Base-by-base conservation (phyloP, 805 yeast genomes). In the Saccharomyces jurei region DNA sequence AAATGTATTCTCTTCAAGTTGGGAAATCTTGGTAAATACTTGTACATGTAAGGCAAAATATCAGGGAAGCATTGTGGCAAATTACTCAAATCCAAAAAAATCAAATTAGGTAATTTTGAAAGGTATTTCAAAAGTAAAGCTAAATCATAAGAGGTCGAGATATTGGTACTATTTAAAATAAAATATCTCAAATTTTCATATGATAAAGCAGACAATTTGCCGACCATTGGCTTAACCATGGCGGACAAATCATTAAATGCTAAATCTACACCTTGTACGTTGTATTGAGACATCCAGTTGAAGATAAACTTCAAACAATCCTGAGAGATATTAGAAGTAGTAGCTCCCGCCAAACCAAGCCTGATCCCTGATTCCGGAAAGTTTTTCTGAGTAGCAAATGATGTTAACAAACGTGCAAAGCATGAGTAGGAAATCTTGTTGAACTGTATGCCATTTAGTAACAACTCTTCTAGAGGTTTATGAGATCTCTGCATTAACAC, bases 401-500 rank as follows among this genome's bases (percentile, higher is more conserved):
- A 69, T 52, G 74, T 74, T 17, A 90, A 70, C 46, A 86, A 70
- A 52, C 76, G 73, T 50, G 79, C 78, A 63, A 90, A 86, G 1
- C 74, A 72, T 6, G 73, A 60, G 6, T 62, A 41, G 9, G 58
- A 76, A 21, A 81, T 62, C 53, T 82, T 81, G n/a, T 74, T 76
- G 55, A 82, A 76, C 77, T 71, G 87, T 73, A 74, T 90, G 78
- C 97, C 97, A 50, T 88, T 87, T 50, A 90, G 69, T 30, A 88
- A 75, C 54, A 90, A 71, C 63, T 88, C 96, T 57, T 84, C 91
- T 25, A 90, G 29, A 2, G 69, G 65, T 47, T 58, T 78, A 1
- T 92, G 91, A 41, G 83, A 84, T 56, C 96, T 74, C 21, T 78
- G 79, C n/a, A 76, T 75, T 25, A 91, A 64, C 0, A 95, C 83